Evolutionary conservation across 1,139 yeast genomes (phyloP), one percentile per base, ranked within the genome.

Genomic region (Yamadazyma oceani): DNA sequence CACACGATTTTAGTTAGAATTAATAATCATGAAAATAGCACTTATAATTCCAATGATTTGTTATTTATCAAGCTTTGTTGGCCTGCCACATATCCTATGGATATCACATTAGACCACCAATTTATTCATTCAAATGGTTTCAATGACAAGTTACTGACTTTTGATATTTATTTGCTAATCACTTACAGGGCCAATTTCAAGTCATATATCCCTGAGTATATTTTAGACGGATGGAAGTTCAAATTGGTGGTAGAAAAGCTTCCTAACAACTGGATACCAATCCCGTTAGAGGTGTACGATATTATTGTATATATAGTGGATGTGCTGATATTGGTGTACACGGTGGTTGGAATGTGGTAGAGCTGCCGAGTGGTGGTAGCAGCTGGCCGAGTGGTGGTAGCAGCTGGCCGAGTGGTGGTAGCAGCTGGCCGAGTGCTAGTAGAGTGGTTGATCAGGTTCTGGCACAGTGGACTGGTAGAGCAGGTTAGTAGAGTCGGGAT

Each of bases 51-150:
- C 11, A 55, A 62, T 35, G 73, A 67, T 45, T 37, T 62, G 23
- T 40, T 70, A 24, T 58, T 55, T 39, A 53, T 67, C 22, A 71
- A 71, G 42, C 41, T 69, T 12, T 70, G 75, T 45, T 71, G 76
- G 76, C 74, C 75, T 0, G 73, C 75, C 0, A 68, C 66, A 1
- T 43, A 42, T 11, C 73, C 76, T 2, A 56, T 58, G 35, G 55
- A 55, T 29, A 64, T 69, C 33, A 29, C 32, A 5, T 16, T 66
- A 1, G 26, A 43, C 11, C 67, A 65, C 37, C 33, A 37, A 14
- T 66, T 59, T 39, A 19, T 56, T 2, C 39, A 50, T 32, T 32
- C 55, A 5, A 35, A 43, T 2, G 42, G 46, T 2, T 36, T 49
- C 1, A 23, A 37, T 10, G 39, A n/a, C 14, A 29, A 17, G 34